These are phyloP conservation scores for Acacia crassicarpa DNA, from an alignment of 306 rosid genomes.

Conservation along the genomic window DNA sequence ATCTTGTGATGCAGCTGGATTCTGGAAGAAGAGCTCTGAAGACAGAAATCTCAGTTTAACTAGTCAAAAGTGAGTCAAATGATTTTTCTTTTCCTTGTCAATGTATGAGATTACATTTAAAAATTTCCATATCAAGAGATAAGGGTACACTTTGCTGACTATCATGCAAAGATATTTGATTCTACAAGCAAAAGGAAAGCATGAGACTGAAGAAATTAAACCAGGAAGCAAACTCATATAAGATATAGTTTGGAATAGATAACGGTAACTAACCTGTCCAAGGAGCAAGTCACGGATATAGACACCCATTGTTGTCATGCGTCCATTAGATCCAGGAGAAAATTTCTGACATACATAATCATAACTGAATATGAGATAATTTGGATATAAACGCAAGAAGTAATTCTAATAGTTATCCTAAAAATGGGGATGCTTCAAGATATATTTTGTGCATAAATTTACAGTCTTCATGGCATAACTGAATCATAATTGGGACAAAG, in stretches of 20 bases:
- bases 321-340: conserved; percentile 97
- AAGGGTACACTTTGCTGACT: conserved; percentile 17
- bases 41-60: conserved; percentile 53
- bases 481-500: neutral
- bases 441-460: neutral
- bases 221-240: conserved; percentile 11
- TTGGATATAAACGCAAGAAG: neutral
- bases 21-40: conserved; percentile 51
- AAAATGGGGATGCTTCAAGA: neutral
- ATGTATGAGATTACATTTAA: conserved; percentile 30
- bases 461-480: neutral
- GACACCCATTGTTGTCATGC: conserved; percentile 95
- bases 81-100: conserved; percentile 30
- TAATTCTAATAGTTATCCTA: conserved; percentile 14
- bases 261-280: conserved; percentile 82
- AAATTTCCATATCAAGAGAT: conserved; percentile 35
- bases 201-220: conserved; percentile 25
- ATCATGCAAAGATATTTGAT: conserved; percentile 33
- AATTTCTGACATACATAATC: conserved; percentile 70
- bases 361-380: conserved; percentile 18
- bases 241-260: neutral
- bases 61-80: conserved; percentile 41
- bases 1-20: conserved; percentile 51
- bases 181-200: conserved; percentile 34
- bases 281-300: conserved; percentile 96